phyloP scores from a whole-genome alignment of 257 asterid species.

The Penstemon barbatus region DNA sequence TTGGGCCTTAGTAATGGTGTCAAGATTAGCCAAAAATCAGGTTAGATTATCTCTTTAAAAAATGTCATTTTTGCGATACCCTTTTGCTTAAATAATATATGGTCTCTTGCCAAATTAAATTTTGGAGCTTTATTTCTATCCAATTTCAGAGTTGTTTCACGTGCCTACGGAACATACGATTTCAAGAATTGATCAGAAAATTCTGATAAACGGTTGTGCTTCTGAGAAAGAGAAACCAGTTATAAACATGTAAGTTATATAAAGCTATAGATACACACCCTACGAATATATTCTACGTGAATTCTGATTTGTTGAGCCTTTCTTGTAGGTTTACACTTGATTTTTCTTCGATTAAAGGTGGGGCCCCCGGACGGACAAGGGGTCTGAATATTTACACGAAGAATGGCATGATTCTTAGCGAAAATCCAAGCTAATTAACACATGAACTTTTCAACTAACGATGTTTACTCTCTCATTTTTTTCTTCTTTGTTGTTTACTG shows the following conservation, averaged over 20 bases:
- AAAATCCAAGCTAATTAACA: slow-evolving; percentile 36
- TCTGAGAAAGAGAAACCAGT: slow-evolving; percentile 34
- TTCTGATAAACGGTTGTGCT: slow-evolving; percentile 42
- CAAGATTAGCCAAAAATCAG: slow-evolving; percentile 38
- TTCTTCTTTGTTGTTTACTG: slow-evolving; percentile 15
- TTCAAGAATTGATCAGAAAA: slow-evolving; percentile 55
- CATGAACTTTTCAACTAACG: slow-evolving; percentile 19
- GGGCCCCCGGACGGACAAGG: slow-evolving; percentile 89
- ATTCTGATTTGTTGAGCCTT: slow-evolving; percentile 25
- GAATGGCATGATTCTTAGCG: slow-evolving; percentile 31
- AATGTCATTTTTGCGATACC: not conserved
- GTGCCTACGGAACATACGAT: slow-evolving; percentile 52
- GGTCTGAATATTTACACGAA: slow-evolving; percentile 46
- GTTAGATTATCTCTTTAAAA: slow-evolving; percentile 40
- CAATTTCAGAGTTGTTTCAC: slow-evolving; percentile 41
- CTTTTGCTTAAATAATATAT: not conserved
- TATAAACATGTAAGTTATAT: slow-evolving; percentile 43
- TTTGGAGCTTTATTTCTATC: slow-evolving; percentile 26
- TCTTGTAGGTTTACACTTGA: slow-evolving; percentile 63
- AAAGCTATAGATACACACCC: slow-evolving; percentile 6
- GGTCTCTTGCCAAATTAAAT: slow-evolving; percentile 11
- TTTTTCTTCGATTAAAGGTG: slow-evolving; percentile 64
- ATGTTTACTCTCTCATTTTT: slow-evolving; percentile 13
- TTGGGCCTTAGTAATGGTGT: slow-evolving; percentile 51
- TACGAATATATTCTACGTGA: not conserved